Evolutionary conservation across 305 asterid genomes (phyloP).

Genomic region (Ilex paraguariensis): DNA sequence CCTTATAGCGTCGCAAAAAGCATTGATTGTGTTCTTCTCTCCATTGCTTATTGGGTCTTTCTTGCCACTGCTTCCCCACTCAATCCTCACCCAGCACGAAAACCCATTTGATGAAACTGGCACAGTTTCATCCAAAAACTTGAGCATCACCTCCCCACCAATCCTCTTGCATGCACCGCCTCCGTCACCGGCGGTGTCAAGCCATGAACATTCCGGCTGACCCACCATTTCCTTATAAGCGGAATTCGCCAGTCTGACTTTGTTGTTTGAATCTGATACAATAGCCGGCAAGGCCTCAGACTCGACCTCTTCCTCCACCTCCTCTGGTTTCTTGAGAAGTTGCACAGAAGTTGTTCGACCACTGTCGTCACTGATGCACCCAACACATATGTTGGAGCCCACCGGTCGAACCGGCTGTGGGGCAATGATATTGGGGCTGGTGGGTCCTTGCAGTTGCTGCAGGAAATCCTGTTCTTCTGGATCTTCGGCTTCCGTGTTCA

Average conservation of each 20-base stretch:
- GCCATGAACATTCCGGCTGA: constrained; percentile 92
- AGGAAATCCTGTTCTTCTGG: constrained; percentile 51
- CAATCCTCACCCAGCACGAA: constrained; percentile 53
- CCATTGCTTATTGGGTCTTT: constrained; percentile 43
- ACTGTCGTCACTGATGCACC: constrained; percentile 19
- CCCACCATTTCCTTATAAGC: constrained; percentile 88
- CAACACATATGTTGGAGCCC: constrained; percentile 47
- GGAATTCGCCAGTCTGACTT: constrained; percentile 63
- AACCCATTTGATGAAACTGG: constrained; percentile 41
- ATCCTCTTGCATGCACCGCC: constrained; percentile 52
- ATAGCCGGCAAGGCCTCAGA: constrained; percentile 52
- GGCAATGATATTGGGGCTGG: constrained; percentile 31
- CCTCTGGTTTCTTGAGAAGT: constrained; percentile 24
- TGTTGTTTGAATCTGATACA: constrained; percentile 60
- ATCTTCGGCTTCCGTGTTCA: constrained; percentile 39
- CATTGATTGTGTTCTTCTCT: constrained; percentile 39
- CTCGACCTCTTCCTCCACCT: constrained; percentile 67
- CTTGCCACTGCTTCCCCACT: constrained; percentile 61
- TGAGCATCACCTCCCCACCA: constrained; percentile 69
- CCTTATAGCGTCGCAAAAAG: constrained; percentile 41
- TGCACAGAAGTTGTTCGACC: not conserved
- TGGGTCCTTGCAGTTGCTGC: constrained; percentile 32
- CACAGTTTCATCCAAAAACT: constrained; percentile 28
- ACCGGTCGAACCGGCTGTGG: constrained; percentile 76
- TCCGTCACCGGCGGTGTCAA: constrained; percentile 38